These are phyloP conservation scores for Solanum lycopersicoides DNA, from an alignment of 257 asterid species.

Conservation along the genomic window DNA sequence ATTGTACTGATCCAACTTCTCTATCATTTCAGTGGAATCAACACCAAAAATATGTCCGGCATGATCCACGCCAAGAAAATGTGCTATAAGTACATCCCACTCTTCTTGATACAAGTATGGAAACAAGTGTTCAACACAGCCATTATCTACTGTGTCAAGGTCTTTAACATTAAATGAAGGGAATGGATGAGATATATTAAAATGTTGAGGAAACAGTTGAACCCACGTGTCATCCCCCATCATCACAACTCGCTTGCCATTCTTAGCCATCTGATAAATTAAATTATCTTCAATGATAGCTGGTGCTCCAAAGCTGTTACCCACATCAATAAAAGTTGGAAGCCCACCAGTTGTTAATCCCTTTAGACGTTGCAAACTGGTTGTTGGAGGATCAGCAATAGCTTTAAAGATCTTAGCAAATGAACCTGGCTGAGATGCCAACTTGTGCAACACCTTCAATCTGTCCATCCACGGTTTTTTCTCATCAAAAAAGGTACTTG, in stretches of 20 bases:
- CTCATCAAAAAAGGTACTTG: conserved; percentile 71
- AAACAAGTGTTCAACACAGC: neutral
- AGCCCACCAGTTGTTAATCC: conserved; percentile 99
- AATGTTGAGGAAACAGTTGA: conserved; percentile 87
- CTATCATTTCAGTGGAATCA: neutral
- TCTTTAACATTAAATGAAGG: conserved; percentile 40
- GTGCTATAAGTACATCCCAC: neutral
- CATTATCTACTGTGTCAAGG: neutral
- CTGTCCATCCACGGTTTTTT: conserved; percentile 96
- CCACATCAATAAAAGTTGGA: conserved; percentile 95
- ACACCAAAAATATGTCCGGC: neutral
- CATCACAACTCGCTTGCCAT: conserved; percentile 89
- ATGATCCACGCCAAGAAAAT: neutral
- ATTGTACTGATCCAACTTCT: neutral
- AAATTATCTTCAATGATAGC: conserved; percentile 93
- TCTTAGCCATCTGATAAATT: conserved; percentile 80
- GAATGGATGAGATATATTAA: conserved; percentile 58
- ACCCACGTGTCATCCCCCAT: conserved; percentile 99
- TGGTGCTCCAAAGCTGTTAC: conserved; percentile 98
- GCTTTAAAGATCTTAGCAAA: conserved; percentile 31
- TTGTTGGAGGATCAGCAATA: conserved; percentile 83
- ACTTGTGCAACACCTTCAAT: conserved; percentile 56
- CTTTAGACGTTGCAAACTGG: conserved; percentile 94
- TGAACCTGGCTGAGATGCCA: conserved; percentile 50
- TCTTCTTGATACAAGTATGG: neutral